Conservation (phyloP, 78 protist genomes). For the Cavenderia fasciculata region DNA sequence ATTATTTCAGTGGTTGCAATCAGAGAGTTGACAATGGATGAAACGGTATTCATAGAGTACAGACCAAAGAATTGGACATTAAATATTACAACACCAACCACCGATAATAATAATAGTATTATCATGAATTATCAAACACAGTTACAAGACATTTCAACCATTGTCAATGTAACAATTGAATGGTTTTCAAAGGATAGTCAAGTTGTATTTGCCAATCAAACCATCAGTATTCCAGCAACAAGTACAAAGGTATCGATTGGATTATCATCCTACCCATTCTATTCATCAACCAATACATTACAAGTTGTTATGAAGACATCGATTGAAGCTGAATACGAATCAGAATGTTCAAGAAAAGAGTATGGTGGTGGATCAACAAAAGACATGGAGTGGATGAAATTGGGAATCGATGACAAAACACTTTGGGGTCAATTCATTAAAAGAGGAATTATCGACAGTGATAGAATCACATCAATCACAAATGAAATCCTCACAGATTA, state of each 20-base stretch:
- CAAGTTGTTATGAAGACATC: conserved; percentile 46
- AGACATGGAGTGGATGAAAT: not conserved
- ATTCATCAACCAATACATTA: not conserved
- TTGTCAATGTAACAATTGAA: not conserved
- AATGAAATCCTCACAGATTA: not conserved
- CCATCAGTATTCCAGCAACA: conserved; percentile 1
- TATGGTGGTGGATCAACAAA: not conserved
- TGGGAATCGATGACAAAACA: conserved; percentile 7
- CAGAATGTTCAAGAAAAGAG: not conserved
- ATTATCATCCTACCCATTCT: not conserved
- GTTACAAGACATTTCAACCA: not conserved
- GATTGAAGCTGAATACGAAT: not conserved
- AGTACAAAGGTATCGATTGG: conserved; percentile 14
- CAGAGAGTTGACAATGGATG: not conserved
- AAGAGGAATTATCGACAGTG: conserved; percentile 27
- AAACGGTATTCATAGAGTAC: not conserved
- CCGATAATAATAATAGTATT: not conserved
- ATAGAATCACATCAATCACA: not conserved
- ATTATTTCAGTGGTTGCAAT: not conserved
- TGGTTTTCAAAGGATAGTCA: not conserved
- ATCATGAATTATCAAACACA: not conserved
- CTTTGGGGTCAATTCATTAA: conserved; percentile 9
- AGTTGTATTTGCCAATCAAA: conserved; percentile 1
- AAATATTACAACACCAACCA: not conserved
- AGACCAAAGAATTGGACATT: not conserved